Evolutionary conservation across 352 stramenopile genomes (phyloP).

Genomic region (Hyaloperonospora brassicae): DNA sequence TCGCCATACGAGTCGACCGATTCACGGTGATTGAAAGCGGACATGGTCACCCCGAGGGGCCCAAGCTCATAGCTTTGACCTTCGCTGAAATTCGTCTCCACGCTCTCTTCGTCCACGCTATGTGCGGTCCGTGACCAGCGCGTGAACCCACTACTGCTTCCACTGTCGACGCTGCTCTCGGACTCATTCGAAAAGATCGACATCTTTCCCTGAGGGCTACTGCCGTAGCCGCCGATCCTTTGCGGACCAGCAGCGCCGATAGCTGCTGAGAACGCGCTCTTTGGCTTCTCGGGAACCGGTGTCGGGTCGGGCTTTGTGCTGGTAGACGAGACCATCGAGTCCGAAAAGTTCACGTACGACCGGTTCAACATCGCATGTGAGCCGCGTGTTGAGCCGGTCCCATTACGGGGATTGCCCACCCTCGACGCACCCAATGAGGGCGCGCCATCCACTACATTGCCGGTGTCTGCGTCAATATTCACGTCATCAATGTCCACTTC

Average conservation of each 20-base stretch:
- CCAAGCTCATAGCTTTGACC: conserved; percentile 23
- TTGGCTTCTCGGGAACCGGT: conserved; percentile 9
- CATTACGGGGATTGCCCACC: conserved; percentile 8
- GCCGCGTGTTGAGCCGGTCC: conserved; percentile 14
- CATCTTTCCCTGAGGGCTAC: conserved; percentile 27
- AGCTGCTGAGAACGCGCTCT: conserved; percentile 26
- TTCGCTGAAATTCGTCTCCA: conserved; percentile 14
- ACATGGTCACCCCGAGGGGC: conserved; percentile 18
- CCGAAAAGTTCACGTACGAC: conserved; percentile 38
- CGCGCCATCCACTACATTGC: conserved; percentile 14
- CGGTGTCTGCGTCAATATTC: conserved; percentile 21
- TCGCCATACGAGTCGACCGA: conserved; percentile 28
- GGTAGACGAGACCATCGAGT: conserved; percentile 24
- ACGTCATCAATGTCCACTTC: conserved; percentile 30
- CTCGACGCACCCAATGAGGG: conserved; percentile 12
- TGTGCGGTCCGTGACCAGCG: conserved; percentile 38
- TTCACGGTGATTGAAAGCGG: conserved; percentile 18
- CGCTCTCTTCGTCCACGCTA: conserved; percentile 23
- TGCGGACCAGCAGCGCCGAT: conserved; percentile 14
- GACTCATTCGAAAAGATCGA: conserved; percentile 42
- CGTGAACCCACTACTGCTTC: conserved; percentile 39
- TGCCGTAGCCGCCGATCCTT: conserved; percentile 13
- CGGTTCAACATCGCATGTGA: conserved; percentile 23
- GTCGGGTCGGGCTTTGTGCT: conserved; percentile 15
- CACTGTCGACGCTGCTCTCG: conserved; percentile 30